Evolutionary conservation across 2,329 filamentous ascomycete genomes (phyloP), one percentile per base, ranked within the genome.

Genomic region (Zasmidium cellare): DNA sequence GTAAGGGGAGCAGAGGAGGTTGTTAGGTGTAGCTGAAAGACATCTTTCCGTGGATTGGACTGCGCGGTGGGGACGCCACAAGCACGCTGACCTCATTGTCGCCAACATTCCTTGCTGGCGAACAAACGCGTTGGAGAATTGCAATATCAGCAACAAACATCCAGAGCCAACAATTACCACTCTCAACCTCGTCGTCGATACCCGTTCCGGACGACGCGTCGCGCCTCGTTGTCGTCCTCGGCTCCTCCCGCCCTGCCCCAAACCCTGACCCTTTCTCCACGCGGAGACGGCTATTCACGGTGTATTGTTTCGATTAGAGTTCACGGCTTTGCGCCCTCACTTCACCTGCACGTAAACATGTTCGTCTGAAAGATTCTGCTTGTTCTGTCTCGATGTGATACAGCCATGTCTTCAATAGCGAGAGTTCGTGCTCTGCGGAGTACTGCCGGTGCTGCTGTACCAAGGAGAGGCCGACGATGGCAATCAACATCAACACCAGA

Each of bases 391-490:
- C 7, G n/a, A 9, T n/a, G 16, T 41, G 35, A 5, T 6, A 41
- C 3, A 9, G 53, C 48, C 20, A 68, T 70, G 67, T 63, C 60
- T n/a, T 62, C 65, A 1, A 53, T 63, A 19, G 51, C 64, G 23
- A 60, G 62, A 46, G 50, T 63, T 18, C 64, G 63, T 46, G 66
- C 61, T 28, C 54, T 67, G 2, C 53, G 63, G 16, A 58, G 57
- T 28, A 35, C 67, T 25, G 58, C 59, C 12, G 60, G 58, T 45
- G 54, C 56, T 14, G 54, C 58, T 24, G 53, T 64, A n/a, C 49
- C 60, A 9, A 60, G 60, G 53, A 58, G 58, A 54, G 56, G 55
- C 20, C 51, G 58, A 25, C 61, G 67, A 61, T 67, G 62, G 60
- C 65, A 65, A 18, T 65, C 65, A 31, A 59, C 63, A 56, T 57